phyloP scores from a whole-genome alignment of 441 rosid species.

The Mallotus japonicus region DNA sequence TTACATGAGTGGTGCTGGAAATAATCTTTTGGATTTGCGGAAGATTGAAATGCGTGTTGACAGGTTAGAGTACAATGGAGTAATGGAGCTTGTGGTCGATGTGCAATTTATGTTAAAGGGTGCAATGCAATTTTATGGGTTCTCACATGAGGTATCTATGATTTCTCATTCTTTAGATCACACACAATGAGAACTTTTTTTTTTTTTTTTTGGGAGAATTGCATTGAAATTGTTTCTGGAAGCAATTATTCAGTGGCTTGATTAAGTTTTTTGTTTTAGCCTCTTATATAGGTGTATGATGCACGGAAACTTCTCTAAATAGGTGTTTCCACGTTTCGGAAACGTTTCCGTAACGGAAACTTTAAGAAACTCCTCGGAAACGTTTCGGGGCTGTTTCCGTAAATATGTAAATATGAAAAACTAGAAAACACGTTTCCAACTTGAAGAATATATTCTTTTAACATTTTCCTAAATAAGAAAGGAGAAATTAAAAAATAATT shows the following conservation, averaged over 20 bases:
- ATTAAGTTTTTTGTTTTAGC: not conserved
- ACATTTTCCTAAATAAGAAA: too few species aligned
- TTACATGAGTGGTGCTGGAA: conserved; percentile 59
- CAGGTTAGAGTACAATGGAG: conserved; percentile 72
- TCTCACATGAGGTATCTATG: conserved; percentile 94
- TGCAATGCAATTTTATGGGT: conserved; percentile 81
- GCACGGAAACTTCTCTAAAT: too few species aligned
- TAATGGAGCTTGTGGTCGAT: conserved; percentile 87
- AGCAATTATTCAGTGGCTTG: conserved; percentile 3
- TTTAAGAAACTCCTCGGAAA: too few species aligned
- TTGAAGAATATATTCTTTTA: too few species aligned
- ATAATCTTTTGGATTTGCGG: conserved; percentile 71
- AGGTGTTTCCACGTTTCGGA: too few species aligned
- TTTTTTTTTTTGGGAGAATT: not conserved
- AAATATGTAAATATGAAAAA: too few species aligned
- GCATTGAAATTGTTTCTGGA: not conserved
- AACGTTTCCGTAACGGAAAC: too few species aligned
- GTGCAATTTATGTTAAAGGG: conserved; percentile 86
- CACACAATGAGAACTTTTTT: not conserved
- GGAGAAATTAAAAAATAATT: too few species aligned
- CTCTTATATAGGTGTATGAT: not conserved
- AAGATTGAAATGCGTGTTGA: conserved; percentile 90
- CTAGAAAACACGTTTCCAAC: too few species aligned
- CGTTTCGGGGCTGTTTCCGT: too few species aligned
- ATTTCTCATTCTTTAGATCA: not conserved